Conservation (phyloP, 75 land plant species). For the Pinus albicaulis region DNA sequence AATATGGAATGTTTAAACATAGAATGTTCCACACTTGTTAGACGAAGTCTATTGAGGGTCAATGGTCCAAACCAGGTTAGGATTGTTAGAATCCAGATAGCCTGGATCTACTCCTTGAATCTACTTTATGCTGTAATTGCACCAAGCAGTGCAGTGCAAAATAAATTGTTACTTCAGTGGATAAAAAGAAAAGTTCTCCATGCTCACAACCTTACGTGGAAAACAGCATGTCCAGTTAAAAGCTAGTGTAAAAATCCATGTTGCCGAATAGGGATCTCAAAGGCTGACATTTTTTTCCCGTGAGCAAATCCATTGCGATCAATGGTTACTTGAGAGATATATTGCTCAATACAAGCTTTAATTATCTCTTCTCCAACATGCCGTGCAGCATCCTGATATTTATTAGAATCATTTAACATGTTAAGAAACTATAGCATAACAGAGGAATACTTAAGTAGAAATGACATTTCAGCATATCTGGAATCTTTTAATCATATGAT, state of each 20-base stretch:
- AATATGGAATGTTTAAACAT: too few relatives aligned
- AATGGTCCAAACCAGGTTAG: too few relatives aligned
- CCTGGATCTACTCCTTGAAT: too few relatives aligned
- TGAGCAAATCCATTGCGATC: constrained; percentile 62
- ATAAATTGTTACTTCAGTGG: too few relatives aligned
- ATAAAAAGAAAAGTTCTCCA: background rate
- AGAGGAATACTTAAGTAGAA: background rate
- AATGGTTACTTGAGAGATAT: constrained; percentile 43
- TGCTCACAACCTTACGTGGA: background rate
- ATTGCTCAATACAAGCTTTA: constrained; percentile 41
- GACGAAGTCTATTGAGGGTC: too few relatives aligned
- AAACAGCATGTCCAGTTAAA: background rate
- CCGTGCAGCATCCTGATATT: constrained; percentile 54
- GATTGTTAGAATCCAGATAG: too few relatives aligned
- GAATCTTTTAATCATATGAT: background rate
- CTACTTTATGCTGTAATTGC: too few relatives aligned
- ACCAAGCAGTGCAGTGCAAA: too few relatives aligned
- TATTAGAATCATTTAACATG: background rate
- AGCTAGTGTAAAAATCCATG: constrained; percentile 40
- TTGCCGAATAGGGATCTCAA: constrained; percentile 42
- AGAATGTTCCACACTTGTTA: too few relatives aligned
- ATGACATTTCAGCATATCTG: background rate
- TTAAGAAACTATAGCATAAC: background rate
- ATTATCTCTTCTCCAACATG: constrained; percentile 62
- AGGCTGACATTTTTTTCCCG: constrained; percentile 56